phyloP scores from a whole-genome alignment of 805 yeast species.

The Candida koratica region DNA sequence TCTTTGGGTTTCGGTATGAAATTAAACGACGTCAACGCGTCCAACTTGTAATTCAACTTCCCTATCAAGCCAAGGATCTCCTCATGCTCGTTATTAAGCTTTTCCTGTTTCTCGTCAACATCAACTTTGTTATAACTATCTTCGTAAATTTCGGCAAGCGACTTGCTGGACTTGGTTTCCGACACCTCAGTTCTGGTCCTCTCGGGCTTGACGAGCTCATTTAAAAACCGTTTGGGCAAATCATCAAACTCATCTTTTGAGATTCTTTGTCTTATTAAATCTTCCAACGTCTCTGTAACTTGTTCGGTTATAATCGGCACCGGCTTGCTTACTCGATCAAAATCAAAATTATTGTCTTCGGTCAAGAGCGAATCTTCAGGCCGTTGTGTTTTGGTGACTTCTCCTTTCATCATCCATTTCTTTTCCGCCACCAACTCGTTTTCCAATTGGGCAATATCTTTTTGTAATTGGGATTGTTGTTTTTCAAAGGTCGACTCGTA shows the following conservation, averaged over 20 bases:
- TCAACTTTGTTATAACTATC: slow-evolving; percentile 64
- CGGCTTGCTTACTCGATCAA: slow-evolving; percentile 91
- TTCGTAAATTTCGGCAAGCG: slow-evolving; percentile 89
- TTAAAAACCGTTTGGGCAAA: slow-evolving; percentile 65
- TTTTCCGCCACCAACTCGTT: slow-evolving; percentile 86
- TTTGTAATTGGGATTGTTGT: slow-evolving; percentile 72
- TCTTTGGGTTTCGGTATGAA: slow-evolving; percentile 88
- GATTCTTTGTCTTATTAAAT: slow-evolving; percentile 80
- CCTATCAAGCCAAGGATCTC: slow-evolving; percentile 69
- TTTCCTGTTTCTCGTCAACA: slow-evolving; percentile 51
- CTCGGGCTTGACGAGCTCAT: slow-evolving; percentile 54
- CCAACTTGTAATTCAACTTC: slow-evolving; percentile 65
- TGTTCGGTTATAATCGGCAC: slow-evolving; percentile 93
- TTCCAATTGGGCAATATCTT: slow-evolving; percentile 76
- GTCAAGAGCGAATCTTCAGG: slow-evolving; percentile 80
- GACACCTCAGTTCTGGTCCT: slow-evolving; percentile 59
- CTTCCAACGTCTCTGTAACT: slow-evolving; percentile 81
- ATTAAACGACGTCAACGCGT: slow-evolving; percentile 90
- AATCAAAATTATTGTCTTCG: slow-evolving; percentile 67
- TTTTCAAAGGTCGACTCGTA: slow-evolving; percentile 71
- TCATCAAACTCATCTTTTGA: slow-evolving; percentile 77
- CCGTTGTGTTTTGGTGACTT: slow-evolving; percentile 74
- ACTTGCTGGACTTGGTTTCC: slow-evolving; percentile 79
- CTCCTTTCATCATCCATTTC: slow-evolving; percentile 94
- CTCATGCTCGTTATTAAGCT: slow-evolving; percentile 66